phyloP scores from a whole-genome alignment of 1,284 basidiomycete species.

The Boletus smithii region DNA sequence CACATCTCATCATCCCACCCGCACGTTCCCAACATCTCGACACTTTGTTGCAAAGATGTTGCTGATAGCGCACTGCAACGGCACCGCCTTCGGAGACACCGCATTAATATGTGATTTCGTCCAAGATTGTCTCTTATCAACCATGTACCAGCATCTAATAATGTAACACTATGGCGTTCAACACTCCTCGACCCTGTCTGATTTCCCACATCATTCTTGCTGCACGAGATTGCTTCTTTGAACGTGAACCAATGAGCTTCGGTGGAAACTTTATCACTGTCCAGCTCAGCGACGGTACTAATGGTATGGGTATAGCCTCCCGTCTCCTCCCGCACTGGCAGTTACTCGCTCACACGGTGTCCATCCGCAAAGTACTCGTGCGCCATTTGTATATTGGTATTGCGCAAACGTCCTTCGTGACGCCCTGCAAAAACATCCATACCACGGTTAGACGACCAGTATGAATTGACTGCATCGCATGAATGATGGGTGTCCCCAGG shows the following conservation, averaged over 20 bases:
- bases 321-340: slow-evolving; percentile 3
- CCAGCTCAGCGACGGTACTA: slow-evolving; percentile 20
- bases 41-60: slow-evolving; percentile 10
- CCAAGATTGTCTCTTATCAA: slow-evolving; percentile 10
- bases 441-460: neutral
- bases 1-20: neutral
- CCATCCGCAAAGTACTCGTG: slow-evolving; percentile 3
- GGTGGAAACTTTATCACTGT: slow-evolving; percentile 12
- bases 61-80: slow-evolving; percentile 10
- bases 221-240: neutral
- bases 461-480: slow-evolving; percentile 8
- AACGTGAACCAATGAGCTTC: neutral
- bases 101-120: neutral
- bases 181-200: neutral
- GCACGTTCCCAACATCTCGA: slow-evolving; percentile 3
- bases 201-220: slow-evolving; percentile 1
- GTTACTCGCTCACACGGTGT: slow-evolving; percentile 4
- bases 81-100: slow-evolving; percentile 12
- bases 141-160: neutral
- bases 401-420: neutral
- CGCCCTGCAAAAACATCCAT: slow-evolving; percentile 1
- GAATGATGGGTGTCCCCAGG: slow-evolving; percentile 1
- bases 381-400: slow-evolving; percentile 1
- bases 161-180: neutral
- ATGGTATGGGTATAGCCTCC: slow-evolving; percentile 10